Evolutionary conservation across 2,329 filamentous ascomycete species (phyloP).

Genomic region (Knufia fluminis): DNA sequence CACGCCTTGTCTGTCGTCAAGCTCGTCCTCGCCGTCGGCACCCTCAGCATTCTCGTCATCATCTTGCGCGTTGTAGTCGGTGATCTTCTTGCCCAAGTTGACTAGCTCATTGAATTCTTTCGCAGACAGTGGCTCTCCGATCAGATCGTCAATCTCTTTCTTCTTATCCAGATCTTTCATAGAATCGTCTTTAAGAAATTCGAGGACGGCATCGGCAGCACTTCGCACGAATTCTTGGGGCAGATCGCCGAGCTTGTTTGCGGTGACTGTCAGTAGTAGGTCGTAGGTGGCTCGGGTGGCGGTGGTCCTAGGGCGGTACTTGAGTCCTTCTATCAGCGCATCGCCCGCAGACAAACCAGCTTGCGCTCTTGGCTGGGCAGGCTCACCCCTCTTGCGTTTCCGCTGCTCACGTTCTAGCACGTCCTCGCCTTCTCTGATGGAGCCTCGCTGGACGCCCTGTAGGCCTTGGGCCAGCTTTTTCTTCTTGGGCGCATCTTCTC

Average conservation of each 20-base stretch:
- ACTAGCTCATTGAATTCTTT: slow-evolving; percentile 97
- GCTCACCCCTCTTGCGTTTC: slow-evolving; percentile 72
- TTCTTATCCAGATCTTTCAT: slow-evolving; percentile 98
- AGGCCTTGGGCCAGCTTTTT: slow-evolving; percentile 62
- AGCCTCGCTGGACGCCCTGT: slow-evolving; percentile 64
- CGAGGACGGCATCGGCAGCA: slow-evolving; percentile 82
- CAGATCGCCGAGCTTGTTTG: slow-evolving; percentile 81
- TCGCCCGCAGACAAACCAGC: slow-evolving; percentile 79
- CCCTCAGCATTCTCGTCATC: slow-evolving; percentile 80
- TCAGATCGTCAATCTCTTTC: slow-evolving; percentile 87
- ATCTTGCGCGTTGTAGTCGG: slow-evolving; percentile 93
- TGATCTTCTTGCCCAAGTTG: slow-evolving; percentile 96
- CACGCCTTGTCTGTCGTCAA: slow-evolving; percentile 91
- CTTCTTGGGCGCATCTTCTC: slow-evolving; percentile 69
- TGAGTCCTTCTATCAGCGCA: slow-evolving; percentile 79
- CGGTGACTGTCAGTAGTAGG: slow-evolving; percentile 83
- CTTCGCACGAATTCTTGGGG: slow-evolving; percentile 85
- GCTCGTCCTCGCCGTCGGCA: slow-evolving; percentile 59
- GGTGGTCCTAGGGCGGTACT: slow-evolving; percentile 82
- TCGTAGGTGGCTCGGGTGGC: slow-evolving; percentile 91
- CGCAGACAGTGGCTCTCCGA: slow-evolving; percentile 70
- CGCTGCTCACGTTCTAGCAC: slow-evolving; percentile 74
- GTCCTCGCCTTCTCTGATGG: slow-evolving; percentile 70
- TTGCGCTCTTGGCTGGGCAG: slow-evolving; percentile 57
- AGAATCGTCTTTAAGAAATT: slow-evolving; percentile 88